These are phyloP conservation scores for Irpex lacteus DNA, from an alignment of 1,284 basidiomycete species.

Conservation along the genomic window DNA sequence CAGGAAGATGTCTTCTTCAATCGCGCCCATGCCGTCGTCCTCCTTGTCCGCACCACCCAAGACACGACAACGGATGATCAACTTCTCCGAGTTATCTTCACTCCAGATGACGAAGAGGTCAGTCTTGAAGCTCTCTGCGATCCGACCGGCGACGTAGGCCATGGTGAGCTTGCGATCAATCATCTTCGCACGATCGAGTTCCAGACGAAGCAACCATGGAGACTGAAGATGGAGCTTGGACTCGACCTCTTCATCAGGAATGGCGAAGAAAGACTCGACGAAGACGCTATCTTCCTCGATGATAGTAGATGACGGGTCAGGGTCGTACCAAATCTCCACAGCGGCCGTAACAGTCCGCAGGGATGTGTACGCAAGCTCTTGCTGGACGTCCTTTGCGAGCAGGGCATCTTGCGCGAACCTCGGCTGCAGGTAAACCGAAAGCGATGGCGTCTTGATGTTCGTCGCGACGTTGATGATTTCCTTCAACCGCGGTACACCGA, in stretches of 20 bases:
- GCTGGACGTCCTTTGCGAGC: conserved; percentile 85
- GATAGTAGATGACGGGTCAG: conserved; percentile 87
- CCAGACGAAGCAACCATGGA: conserved; percentile 96
- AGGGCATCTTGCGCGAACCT: conserved; percentile 62
- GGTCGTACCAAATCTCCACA: conserved; percentile 99
- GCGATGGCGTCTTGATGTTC: conserved; percentile 97
- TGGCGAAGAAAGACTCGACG: conserved; percentile 99
- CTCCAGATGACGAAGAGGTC: conserved; percentile 99
- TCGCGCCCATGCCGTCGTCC: conserved; percentile 70
- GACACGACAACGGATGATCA: conserved; percentile 96
- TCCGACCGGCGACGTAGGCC: conserved; percentile 92
- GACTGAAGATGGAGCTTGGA: conserved; percentile 90
- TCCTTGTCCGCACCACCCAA: conserved; percentile 90
- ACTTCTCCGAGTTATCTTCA: conserved; percentile 98
- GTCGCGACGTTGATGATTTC: conserved; percentile 99
- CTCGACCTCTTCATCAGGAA: conserved; percentile 96
- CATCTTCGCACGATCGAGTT: conserved; percentile 97
- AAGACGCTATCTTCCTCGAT: conserved; percentile 97
- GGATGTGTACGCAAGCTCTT: conserved; percentile 93
- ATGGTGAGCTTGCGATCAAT: conserved; percentile 96
- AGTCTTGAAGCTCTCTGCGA: conserved; percentile 93
- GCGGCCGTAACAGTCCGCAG: conserved; percentile 93
- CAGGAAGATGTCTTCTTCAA: conserved; percentile 96
- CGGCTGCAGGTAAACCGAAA: conserved; percentile 85
- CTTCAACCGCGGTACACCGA: conserved; percentile 96